Base-by-base conservation (phyloP, 495 filamentous ascomycete genomes). In the Lophiostoma macrostomum region DNA sequence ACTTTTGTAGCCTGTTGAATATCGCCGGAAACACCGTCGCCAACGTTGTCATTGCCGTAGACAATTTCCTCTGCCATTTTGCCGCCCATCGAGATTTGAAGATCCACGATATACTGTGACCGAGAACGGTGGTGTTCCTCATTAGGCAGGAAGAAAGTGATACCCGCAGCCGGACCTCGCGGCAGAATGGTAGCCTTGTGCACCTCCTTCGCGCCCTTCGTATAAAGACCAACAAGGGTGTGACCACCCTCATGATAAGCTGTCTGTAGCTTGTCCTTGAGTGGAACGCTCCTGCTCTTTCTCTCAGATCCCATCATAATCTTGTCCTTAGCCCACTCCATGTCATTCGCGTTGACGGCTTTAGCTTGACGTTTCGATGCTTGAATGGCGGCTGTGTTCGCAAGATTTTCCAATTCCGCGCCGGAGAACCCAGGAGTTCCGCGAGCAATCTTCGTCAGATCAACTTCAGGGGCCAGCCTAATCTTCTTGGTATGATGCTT, bases 121-220 rank as follows among this genome's bases (percentile, higher is more conserved):
- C 88, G 88, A 31, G 82, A 83, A 61, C 77, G 78, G 10, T 86
- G 90, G 40, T 93, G 86, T 65, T 84, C 85, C 70, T 98, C 93
- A 64, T 95, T 88, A 0, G 88, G 87, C 31, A 97, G 73, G 65
- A 81, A 84, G 51, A 83, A 82, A 0, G 94, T 98, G 42, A 95
- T 75, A 55, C 93, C 93, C 8, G 96, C 77, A 7, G 86, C 76
- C 62, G 83, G 80, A 10, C 93, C 93, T 50, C 94, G 84, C 30
- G 93, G 90, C 64, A 98, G 87, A 53, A 98, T 90, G 4, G 93
- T 98, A 49, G 94, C 90, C 71, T 98, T 98, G 78, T 98, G 95
- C 6, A 98, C 73, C 3, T 86, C 87, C 29, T 76, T 80, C 14
- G 83, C 76, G 4, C 78, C 81, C 29, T 80, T 76, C 10, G 88